These are phyloP conservation scores for Saturnispora mendoncae DNA, from an alignment of 805 yeast genomes.

Conservation along the genomic window DNA sequence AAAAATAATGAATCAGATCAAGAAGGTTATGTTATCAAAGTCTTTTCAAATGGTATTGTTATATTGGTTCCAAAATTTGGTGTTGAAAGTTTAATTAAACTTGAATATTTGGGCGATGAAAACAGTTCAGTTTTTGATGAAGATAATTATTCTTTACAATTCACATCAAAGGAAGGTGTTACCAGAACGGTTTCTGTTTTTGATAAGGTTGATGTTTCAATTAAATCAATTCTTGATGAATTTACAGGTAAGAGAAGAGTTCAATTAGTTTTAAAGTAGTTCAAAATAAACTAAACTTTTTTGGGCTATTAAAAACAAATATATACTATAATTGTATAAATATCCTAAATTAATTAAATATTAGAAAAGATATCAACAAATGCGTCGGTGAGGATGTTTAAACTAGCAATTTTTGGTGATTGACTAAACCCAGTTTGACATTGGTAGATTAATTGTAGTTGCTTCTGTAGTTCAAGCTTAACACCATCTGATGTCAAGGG, in stretches of 20 bases:
- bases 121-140: slow-evolving; percentile 64
- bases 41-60: slow-evolving; percentile 90
- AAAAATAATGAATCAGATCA: slow-evolving; percentile 70
- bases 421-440: background rate
- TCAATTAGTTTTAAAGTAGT: slow-evolving; percentile 55
- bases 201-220: slow-evolving; percentile 77
- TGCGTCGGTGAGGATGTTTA: slow-evolving; percentile 1
- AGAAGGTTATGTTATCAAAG: slow-evolving; percentile 86
- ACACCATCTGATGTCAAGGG: background rate
- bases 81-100: slow-evolving; percentile 82
- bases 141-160: slow-evolving; percentile 59
- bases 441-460: slow-evolving; percentile 3
- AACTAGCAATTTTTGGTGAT: slow-evolving; percentile 5
- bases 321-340: background rate
- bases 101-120: slow-evolving; percentile 64
- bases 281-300: too few species aligned
- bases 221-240: slow-evolving; percentile 75
- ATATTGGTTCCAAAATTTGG: slow-evolving; percentile 94
- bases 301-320: too few species aligned
- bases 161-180: slow-evolving; percentile 36
- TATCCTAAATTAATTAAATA: background rate
- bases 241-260: slow-evolving; percentile 90
- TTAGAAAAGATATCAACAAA: slow-evolving; percentile 5
- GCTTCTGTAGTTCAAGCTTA: background rate
- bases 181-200: slow-evolving; percentile 49